Evolutionary conservation across 768 basidiomycete species (phyloP), one percentile per base, ranked within the genome.

Genomic region (Suillus paluster): DNA sequence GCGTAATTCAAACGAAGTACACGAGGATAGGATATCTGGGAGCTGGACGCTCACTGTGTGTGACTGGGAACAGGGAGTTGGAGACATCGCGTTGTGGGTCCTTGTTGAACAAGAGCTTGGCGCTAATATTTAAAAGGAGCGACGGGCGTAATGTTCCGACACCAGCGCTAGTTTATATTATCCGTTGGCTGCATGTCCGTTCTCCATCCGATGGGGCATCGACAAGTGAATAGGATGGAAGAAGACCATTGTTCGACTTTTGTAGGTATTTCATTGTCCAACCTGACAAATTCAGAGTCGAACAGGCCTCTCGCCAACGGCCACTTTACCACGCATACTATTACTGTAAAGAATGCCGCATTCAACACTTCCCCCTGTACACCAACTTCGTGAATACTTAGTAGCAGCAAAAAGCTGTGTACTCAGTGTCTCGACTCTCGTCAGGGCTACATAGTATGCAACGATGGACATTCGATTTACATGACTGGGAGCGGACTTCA

Each of bases 41-140:
- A 74, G 71, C 36, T 74, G 73, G 42, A 76, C 62, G 63, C 73
- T 76, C 50, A 57, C 57, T 45, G 60, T 65, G 57, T 36, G 42
- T 55, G 60, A 27, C 34, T 34, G 8, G 34, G 50, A 27, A 57
- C 50, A 50, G 27, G 38, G 49, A 38, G 34, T 1, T 27, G 19
- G 12, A 5, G 23, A 6, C 52, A 27, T 33, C 15, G 57, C 41
- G 57, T 55, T 17, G 36, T 54, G 36, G 17, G 36, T 53, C 21
- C 34, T 54, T 23, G 34, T 39, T 39, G 38, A 15, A 39, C 27
- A 8, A 38, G 4, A 45, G 21, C 54, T 8, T 5, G 7, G 21
- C 11, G 15, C 12, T 36, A 23, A 36, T 53, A 54, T 53, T 38
- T 1, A 17, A 33, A 58, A 19, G 19, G 23, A 11, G 34, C 45